Base-by-base conservation (phyloP, 1,284 basidiomycete species). In the Lentinula novae-zelandiae region DNA sequence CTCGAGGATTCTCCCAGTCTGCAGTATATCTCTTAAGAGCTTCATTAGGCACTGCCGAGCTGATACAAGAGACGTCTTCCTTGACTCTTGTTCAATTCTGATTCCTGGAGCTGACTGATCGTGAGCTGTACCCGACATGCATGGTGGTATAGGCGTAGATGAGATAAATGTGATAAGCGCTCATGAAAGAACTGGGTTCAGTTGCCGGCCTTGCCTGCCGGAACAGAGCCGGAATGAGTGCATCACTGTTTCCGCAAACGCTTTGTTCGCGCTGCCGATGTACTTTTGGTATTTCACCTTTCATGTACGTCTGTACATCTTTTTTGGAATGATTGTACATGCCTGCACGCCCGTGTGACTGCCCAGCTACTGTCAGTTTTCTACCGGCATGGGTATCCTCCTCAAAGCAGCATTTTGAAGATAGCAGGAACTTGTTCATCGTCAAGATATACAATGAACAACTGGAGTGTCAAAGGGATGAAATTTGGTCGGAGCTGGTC, bases 391-490 rank as follows among this genome's bases (percentile, higher is more conserved):
- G 27, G 20, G 27, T 42, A 44, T 70, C 70, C 89, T 89, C 90
- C 7, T 87, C 89, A 1, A 80, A 77, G 87, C 86, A 2, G 90
- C 90, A 65, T 87, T 89, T 38, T 78, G 70, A 92, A 90, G 0
- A 90, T 86, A 3, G 76, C 68, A 8, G 92, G 77, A 9, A 90
- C 78, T 60, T 90, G 82, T 15, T 81, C 78, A 65, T 92, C 90
- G 67, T 88, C 83, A 1, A 86, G 78, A 8, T 79, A 80, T 3
- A 92, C 74, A 64, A 86, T 82, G 22, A 92, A 76, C n/a, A 76
- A 64, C 64, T 81, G 78, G 1, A 92, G 78, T 15, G 87, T 88
- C n/a, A 70, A 64, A 2, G 89, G 84, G 46, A 91, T 77, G n/a
- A 3, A 27, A 27, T 27, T 27, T 27, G 22, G 22, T 27, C 22